Conservation (phyloP, 208 protist species). For the Trichomonas tenax region DNA sequence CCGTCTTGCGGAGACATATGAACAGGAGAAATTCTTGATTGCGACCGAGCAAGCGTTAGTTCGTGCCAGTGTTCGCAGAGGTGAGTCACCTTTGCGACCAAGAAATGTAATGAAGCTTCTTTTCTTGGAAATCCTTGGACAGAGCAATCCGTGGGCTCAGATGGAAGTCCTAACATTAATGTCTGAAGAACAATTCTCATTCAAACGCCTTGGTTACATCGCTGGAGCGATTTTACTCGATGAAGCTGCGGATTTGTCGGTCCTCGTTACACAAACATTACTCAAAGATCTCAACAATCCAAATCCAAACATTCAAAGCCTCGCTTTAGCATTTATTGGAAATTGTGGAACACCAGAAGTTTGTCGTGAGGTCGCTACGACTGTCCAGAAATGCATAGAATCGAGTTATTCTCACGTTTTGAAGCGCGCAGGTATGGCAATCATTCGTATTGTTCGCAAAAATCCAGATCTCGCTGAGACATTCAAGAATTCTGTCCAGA, state of each 20-base stretch:
- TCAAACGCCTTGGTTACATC: conserved; percentile 20
- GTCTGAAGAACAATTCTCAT: neutral
- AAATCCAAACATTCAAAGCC: neutral
- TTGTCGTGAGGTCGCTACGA: neutral
- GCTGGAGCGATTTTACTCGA: neutral
- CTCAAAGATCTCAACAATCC: neutral
- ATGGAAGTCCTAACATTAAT: conserved; percentile 19
- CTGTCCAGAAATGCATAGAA: neutral
- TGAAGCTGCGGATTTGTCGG: neutral
- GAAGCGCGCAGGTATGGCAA: neutral
- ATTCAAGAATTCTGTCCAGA: neutral
- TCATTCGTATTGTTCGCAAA: neutral
- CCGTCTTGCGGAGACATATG: neutral
- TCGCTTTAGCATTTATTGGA: neutral
- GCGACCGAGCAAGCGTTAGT: neutral
- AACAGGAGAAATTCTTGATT: conserved; percentile 9
- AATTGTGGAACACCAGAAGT: neutral
- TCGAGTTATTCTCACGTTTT: neutral
- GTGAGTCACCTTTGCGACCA: neutral
- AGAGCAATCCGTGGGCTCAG: neutral
- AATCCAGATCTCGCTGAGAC: neutral
- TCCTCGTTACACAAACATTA: neutral
- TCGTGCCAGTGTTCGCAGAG: neutral
- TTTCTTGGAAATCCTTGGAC: neutral
- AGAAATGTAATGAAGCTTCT: neutral